phyloP scores from a whole-genome alignment of 768 basidiomycete genomes.

The Boletus edulis region DNA sequence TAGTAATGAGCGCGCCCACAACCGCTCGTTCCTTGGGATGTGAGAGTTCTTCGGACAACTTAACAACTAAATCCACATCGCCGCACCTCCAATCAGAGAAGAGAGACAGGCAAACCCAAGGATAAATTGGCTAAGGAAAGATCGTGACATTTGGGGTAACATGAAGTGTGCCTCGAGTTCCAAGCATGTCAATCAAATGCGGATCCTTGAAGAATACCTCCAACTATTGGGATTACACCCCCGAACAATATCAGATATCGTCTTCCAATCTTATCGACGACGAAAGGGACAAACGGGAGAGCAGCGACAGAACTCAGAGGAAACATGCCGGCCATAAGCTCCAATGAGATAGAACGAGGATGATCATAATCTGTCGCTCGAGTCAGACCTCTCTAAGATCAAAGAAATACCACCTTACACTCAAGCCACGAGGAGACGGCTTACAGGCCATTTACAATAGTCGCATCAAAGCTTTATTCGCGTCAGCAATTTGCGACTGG shows the following conservation, averaged over 20 bases:
- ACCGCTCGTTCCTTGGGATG: conserved; percentile 22
- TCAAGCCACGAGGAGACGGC: conserved; percentile 54
- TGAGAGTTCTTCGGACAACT: conserved; percentile 1
- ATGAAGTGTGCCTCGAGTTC: too few species aligned
- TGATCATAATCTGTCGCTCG: conserved; percentile 45
- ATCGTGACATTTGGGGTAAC: neutral
- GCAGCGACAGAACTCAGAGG: conserved; percentile 54
- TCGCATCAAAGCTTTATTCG: conserved; percentile 30
- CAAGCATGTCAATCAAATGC: neutral
- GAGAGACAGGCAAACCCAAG: conserved; percentile 4
- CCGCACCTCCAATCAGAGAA: conserved; percentile 22
- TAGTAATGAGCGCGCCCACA: conserved; percentile 11
- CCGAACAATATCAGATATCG: conserved; percentile 10
- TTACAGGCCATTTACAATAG: conserved; percentile 63
- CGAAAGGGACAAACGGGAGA: conserved; percentile 37
- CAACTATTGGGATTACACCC: conserved; percentile 1
- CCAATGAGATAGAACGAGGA: conserved; percentile 53
- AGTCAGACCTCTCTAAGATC: neutral
- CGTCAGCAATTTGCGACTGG: neutral
- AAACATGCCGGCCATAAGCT: conserved; percentile 56
- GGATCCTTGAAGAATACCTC: conserved; percentile 7
- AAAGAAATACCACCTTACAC: conserved; percentile 38
- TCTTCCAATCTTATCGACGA: conserved; percentile 9
- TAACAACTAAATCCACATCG: too few species aligned
- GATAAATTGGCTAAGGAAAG: neutral